Evolutionary conservation across 2,329 filamentous ascomycete species (phyloP).

Genomic region (Pseudodiploospora longispora): DNA sequence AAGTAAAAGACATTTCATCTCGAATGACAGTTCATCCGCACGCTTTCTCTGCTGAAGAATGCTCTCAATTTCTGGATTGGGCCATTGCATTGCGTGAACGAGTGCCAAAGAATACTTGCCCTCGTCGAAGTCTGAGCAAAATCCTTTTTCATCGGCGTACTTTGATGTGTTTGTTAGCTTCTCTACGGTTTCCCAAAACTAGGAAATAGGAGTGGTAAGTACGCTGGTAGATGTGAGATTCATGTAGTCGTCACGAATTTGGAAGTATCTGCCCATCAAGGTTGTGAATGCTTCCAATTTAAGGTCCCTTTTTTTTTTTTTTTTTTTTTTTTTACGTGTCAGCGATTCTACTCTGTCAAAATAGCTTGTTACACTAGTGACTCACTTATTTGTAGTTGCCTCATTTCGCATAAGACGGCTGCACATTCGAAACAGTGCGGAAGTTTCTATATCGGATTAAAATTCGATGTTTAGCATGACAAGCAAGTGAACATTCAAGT

Average conservation of each 20-base stretch:
- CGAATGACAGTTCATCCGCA: too few species aligned
- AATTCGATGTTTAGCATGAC: too few species aligned
- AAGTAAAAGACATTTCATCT: too few species aligned
- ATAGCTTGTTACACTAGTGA: too few species aligned
- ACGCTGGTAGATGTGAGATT: conserved; percentile 19
- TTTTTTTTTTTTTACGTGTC: too few species aligned
- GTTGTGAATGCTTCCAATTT: neutral
- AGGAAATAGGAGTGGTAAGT: neutral
- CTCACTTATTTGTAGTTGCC: too few species aligned
- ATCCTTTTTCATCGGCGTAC: conserved; percentile 31
- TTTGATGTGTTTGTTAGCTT: conserved; percentile 3
- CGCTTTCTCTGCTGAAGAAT: too few species aligned
- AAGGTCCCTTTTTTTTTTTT: neutral
- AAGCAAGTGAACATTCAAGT: too few species aligned
- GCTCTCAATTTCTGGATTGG: too few species aligned
- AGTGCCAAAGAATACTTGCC: conserved; percentile 32
- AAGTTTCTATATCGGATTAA: too few species aligned
- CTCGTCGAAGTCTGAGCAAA: conserved; percentile 33
- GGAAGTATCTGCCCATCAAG: conserved; percentile 22
- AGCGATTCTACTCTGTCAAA: too few species aligned
- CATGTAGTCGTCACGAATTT: conserved; percentile 26
- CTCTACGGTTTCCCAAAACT: too few species aligned
- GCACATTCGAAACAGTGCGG: conserved; percentile 14
- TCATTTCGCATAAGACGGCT: conserved; percentile 10
- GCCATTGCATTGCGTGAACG: conserved; percentile 10